These are phyloP conservation scores for Earliella scabrosa DNA, from an alignment of 1,284 basidiomycete genomes.

Conservation along the genomic window DNA sequence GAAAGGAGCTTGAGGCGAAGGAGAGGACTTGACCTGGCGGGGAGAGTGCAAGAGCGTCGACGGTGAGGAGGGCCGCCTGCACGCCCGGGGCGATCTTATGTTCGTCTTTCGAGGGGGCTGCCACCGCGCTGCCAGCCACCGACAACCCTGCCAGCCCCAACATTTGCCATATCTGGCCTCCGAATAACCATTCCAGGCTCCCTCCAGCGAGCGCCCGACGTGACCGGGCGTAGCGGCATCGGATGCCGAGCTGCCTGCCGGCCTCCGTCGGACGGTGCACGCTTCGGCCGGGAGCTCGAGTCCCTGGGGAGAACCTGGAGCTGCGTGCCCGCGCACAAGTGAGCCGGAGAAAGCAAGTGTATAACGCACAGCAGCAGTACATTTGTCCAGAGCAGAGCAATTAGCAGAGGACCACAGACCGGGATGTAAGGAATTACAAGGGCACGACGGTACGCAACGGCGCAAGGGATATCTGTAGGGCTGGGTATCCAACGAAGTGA, in stretches of 20 bases:
- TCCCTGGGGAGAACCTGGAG: no score
- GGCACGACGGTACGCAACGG: constrained; percentile 8
- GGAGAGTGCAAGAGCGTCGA: background rate
- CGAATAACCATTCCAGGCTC: constrained; percentile 9
- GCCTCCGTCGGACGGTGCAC: no score
- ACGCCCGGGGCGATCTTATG: constrained; percentile 11
- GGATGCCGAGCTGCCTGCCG: background rate
- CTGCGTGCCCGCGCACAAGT: no score
- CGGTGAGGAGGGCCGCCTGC: no score
- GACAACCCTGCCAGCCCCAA: constrained; percentile 10
- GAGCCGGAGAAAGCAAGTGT: constrained; percentile 10
- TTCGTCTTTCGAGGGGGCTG: constrained; percentile 10
- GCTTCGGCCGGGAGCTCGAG: no score
- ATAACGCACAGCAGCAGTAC: constrained; percentile 23
- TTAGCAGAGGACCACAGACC: constrained; percentile 21
- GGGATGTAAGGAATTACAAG: constrained; percentile 23
- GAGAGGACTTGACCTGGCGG: background rate
- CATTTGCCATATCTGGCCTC: constrained; percentile 10
- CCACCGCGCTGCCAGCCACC: no score
- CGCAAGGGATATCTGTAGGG: constrained; percentile 31
- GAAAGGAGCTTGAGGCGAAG: constrained; percentile 3
- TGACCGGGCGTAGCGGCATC: background rate
- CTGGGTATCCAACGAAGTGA: constrained; percentile 34
- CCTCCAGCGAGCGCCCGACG: background rate
- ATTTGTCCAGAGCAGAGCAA: constrained; percentile 11